These are phyloP conservation scores for Pythium phragmitis DNA, from an alignment of 352 stramenopile species.

Conservation along the genomic window DNA sequence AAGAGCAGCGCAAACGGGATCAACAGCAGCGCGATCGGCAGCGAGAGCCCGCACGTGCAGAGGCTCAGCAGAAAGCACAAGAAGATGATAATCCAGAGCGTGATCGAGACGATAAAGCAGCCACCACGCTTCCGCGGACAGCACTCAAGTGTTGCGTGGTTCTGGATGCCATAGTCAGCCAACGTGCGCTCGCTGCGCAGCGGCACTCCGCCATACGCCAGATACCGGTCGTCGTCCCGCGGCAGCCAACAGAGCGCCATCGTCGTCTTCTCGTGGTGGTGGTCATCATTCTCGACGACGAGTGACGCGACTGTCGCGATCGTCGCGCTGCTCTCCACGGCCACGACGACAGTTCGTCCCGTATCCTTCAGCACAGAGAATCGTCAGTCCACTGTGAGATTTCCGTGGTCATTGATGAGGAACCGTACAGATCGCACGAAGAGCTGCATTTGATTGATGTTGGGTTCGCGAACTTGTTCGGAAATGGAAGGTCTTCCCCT, in stretches of 20 bases:
- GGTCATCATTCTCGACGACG: neutral
- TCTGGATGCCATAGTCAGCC: slow-evolving; percentile 66
- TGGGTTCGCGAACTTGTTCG: neutral
- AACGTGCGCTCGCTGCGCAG: slow-evolving; percentile 45
- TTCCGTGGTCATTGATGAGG: no score
- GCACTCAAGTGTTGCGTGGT: slow-evolving; percentile 59
- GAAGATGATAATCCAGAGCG: slow-evolving; percentile 78
- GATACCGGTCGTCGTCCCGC: slow-evolving; percentile 27
- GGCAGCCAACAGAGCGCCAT: neutral
- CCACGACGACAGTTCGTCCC: slow-evolving; percentile 40
- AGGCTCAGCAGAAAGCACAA: slow-evolving; percentile 66
- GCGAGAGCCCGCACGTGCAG: slow-evolving; percentile 69
- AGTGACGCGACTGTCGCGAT: slow-evolving; percentile 40
- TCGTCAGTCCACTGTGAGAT: no score
- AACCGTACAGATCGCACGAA: slow-evolving; percentile 56
- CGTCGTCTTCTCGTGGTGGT: neutral
- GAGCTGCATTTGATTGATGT: slow-evolving; percentile 47
- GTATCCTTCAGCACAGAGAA: slow-evolving; percentile 31
- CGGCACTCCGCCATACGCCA: slow-evolving; percentile 64
- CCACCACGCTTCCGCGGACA: slow-evolving; percentile 46
- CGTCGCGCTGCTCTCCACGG: slow-evolving; percentile 31
- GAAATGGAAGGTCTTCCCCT: neutral
- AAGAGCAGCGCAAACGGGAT: slow-evolving; percentile 61
- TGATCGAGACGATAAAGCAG: slow-evolving; percentile 75
- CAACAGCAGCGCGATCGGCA: slow-evolving; percentile 54